Evolutionary conservation across 352 stramenopile genomes (phyloP).

Genomic region (Phytophthora rubi): DNA sequence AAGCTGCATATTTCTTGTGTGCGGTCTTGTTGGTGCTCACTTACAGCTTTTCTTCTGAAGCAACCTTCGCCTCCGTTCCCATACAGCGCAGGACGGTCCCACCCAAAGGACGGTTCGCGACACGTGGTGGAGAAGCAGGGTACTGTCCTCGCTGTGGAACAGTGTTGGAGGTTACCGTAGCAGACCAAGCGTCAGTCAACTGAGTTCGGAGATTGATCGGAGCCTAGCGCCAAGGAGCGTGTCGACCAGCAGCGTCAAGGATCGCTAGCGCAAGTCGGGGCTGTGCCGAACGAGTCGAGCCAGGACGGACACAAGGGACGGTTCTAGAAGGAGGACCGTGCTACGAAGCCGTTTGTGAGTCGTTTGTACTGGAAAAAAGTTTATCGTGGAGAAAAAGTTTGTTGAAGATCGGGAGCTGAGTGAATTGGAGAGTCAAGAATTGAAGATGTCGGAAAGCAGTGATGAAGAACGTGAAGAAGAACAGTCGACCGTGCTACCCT

Average conservation of each 20-base stretch:
- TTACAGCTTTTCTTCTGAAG: no score
- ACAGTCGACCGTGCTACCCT: no score
- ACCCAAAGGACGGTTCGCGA: no score
- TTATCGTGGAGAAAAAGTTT: not conserved
- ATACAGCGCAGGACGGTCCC: no score
- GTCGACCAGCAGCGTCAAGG: conserved; percentile 2
- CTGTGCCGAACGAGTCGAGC: not conserved
- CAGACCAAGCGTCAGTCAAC: no score
- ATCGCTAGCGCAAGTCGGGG: no score
- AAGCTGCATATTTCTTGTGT: no score
- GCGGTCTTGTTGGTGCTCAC: no score
- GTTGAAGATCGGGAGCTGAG: no score
- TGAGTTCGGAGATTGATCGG: not conserved
- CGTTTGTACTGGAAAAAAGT: not conserved
- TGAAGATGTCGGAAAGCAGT: no score
- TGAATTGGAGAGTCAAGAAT: no score
- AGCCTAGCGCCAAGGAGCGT: not conserved
- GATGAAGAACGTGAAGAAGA: not conserved
- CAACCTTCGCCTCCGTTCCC: no score
- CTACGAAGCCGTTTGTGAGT: not conserved
- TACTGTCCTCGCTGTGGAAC: not conserved
- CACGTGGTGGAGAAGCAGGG: conserved; percentile 5
- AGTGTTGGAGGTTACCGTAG: not conserved
- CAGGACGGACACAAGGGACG: not conserved
- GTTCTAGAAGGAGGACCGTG: not conserved